Conservation (phyloP, 768 basidiomycete genomes). For the Phlebiopsis gigantea region DNA sequence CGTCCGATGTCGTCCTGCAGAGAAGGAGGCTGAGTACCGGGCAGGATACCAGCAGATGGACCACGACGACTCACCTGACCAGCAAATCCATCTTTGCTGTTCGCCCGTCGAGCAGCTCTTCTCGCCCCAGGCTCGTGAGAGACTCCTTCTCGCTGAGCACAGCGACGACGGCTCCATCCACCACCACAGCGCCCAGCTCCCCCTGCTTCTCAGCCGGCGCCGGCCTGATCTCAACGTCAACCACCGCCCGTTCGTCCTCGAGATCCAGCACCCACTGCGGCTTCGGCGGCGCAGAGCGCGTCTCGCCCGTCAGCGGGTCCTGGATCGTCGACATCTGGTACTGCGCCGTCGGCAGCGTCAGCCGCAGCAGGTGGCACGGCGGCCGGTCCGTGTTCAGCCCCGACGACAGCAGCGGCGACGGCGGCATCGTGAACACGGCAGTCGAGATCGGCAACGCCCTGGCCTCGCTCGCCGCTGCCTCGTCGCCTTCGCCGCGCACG, state of each 20-base stretch:
- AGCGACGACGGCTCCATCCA: slow-evolving; percentile 34
- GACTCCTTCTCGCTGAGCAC: slow-evolving; percentile 76
- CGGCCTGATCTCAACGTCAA: slow-evolving; percentile 53
- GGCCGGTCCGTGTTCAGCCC: slow-evolving; percentile 47
- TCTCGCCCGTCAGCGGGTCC: slow-evolving; percentile 78
- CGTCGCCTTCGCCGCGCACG: slow-evolving; percentile 8
- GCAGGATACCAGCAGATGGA: not conserved
- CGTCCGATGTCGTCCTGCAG: slow-evolving; percentile 24
- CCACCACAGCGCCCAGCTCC: slow-evolving; percentile 34
- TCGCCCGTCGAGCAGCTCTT: slow-evolving; percentile 72
- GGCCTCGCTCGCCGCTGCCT: slow-evolving; percentile 16
- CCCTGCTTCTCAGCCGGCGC: slow-evolving; percentile 25
- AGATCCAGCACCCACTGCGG: slow-evolving; percentile 72
- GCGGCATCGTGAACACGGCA: slow-evolving; percentile 70
- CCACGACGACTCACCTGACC: slow-evolving; percentile 47
- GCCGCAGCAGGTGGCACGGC: slow-evolving; percentile 67
- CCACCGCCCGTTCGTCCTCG: slow-evolving; percentile 53
- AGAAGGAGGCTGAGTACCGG: not conserved
- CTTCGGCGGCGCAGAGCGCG: slow-evolving; percentile 49
- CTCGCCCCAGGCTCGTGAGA: slow-evolving; percentile 62
- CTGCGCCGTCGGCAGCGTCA: slow-evolving; percentile 79
- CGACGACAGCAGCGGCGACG: slow-evolving; percentile 77
- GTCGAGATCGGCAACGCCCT: slow-evolving; percentile 46
- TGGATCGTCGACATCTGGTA: slow-evolving; percentile 70
- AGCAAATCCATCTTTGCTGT: slow-evolving; percentile 61